Base-by-base conservation (phyloP, 2,329 filamentous ascomycete species). In the Fusarium hainanense region DNA sequence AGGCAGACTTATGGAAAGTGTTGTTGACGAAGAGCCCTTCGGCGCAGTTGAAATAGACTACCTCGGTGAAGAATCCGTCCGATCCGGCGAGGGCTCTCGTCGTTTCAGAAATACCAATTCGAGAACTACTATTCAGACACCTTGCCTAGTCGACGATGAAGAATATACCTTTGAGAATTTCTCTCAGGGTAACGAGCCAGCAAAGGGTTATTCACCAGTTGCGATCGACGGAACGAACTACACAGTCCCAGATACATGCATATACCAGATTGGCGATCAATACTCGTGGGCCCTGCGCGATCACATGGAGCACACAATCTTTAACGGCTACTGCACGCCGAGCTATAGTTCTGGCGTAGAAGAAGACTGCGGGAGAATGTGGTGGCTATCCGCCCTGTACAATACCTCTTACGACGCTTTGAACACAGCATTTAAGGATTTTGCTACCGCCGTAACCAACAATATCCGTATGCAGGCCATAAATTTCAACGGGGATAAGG, bases 391-490 rank as follows among this genome's bases (percentile, higher is more conserved):
- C 1, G 2, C 1, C 30, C 59, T n/a, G n/a, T n/a, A n/a, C n/a
- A n/a, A n/a, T n/a, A n/a, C 14, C 32, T 62, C 59, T 25, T 62
- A 41, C 3, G 20, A 44, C 4, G 18, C 4, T 14, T 14, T 63
- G 4, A 8, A 62, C 3, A 13, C 2, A 6, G 14, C 40, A 2
- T 11, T 63, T 32, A 18, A 32, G 4, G 0, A 41, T 1, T 54
- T 63, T 9, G 8, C 57, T 3, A 54, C 46, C 11, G 57, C 46
- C 10, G n/a, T 63, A 1, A 63, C 57, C 10, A 63, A 62, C 40
- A 62, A 23, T 4, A 20, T 63, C 10, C 59, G 59, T 16, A n/a
- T n/a, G n/a, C n/a, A n/a, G n/a, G n/a, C n/a, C n/a, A n/a, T n/a
- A n/a, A n/a, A n/a, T n/a, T n/a, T n/a, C n/a, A n/a, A n/a, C n/a